phyloP scores from a whole-genome alignment of 2,329 filamentous ascomycete species.

The Lanzia echinophila region DNA sequence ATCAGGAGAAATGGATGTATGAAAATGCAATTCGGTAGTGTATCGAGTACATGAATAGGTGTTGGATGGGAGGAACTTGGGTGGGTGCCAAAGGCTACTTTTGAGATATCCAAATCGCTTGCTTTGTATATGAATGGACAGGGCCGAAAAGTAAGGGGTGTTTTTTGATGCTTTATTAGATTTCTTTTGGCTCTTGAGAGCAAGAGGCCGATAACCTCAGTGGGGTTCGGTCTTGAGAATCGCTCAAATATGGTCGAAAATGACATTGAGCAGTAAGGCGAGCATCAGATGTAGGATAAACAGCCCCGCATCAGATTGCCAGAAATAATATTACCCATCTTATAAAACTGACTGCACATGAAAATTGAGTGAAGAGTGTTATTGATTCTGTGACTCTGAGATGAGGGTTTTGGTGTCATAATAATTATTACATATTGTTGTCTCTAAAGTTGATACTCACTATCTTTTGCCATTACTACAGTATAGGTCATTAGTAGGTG shows the following conservation, averaged over 20 bases:
- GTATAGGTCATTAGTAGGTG: too few species aligned
- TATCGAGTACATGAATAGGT: slow-evolving; percentile 27
- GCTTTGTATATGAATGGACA: slow-evolving; percentile 27
- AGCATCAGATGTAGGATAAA: slow-evolving; percentile 27
- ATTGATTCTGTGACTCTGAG: neutral
- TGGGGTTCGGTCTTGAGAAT: slow-evolving; percentile 9
- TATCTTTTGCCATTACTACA: too few species aligned
- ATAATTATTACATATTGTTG: too few species aligned
- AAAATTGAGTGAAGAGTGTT: neutral
- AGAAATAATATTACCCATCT: slow-evolving; percentile 12
- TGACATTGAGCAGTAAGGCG: slow-evolving; percentile 14
- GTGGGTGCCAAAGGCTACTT: slow-evolving; percentile 12
- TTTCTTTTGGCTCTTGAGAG: slow-evolving; percentile 24
- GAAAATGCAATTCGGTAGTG: slow-evolving; percentile 21
- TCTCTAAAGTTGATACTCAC: too few species aligned
- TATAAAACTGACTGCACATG: slow-evolving; percentile 5
- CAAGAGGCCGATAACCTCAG: slow-evolving; percentile 19
- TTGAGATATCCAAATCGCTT: slow-evolving; percentile 11
- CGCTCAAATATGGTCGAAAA: slow-evolving; percentile 2
- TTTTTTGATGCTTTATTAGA: slow-evolving; percentile 26
- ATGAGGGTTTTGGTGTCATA: too few species aligned
- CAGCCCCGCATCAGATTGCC: slow-evolving; percentile 17
- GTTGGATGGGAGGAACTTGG: slow-evolving; percentile 17
- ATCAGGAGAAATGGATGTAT: neutral
- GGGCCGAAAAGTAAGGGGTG: slow-evolving; percentile 24